Evolutionary conservation across 2,329 filamentous ascomycete species (phyloP).

Genomic region (Penicillium crustosum): DNA sequence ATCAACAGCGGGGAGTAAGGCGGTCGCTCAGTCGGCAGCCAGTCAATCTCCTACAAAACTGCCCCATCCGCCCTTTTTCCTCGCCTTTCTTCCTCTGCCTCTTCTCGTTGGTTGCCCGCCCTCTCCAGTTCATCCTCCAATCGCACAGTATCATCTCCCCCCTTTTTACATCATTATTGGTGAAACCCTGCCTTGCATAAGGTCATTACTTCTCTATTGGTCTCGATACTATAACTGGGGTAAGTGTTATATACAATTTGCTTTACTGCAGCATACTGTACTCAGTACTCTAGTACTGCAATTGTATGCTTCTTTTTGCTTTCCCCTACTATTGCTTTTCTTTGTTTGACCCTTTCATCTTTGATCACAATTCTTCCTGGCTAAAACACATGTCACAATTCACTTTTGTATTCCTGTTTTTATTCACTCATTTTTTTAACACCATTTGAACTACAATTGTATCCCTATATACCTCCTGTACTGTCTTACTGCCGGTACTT

Average conservation of each 20-base stretch:
- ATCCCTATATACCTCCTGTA: not conserved
- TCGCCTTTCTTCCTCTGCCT: slow-evolving; percentile 39
- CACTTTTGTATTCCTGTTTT: not conserved
- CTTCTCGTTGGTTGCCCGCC: slow-evolving; percentile 43
- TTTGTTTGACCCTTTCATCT: not conserved
- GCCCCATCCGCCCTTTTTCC: slow-evolving; percentile 42
- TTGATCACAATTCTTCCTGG: not conserved
- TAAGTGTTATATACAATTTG: slow-evolving; percentile 5
- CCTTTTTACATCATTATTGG: slow-evolving; percentile 11
- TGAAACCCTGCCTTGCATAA: slow-evolving; percentile 10
- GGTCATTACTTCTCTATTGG: not conserved
- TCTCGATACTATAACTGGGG: not conserved
- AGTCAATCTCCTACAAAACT: slow-evolving; percentile 41
- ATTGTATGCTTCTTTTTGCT: not conserved
- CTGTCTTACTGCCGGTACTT: not conserved
- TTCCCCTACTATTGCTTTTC: not conserved
- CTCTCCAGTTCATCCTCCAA: slow-evolving; percentile 34
- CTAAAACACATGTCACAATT: slow-evolving; percentile 3
- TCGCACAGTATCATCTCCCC: slow-evolving; percentile 20
- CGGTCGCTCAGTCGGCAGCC: slow-evolving; percentile 7
- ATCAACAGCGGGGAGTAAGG: slow-evolving; percentile 8
- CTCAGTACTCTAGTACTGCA: not conserved
- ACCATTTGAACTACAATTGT: not conserved
- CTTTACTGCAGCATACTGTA: not conserved
- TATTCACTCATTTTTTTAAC: not conserved